Percentiles rank a stretch among this genome's conserved stretches.
Evolutionary conservation across 306 rosid species (phyloP).

Genomic region (Crotalaria pallida): DNA sequence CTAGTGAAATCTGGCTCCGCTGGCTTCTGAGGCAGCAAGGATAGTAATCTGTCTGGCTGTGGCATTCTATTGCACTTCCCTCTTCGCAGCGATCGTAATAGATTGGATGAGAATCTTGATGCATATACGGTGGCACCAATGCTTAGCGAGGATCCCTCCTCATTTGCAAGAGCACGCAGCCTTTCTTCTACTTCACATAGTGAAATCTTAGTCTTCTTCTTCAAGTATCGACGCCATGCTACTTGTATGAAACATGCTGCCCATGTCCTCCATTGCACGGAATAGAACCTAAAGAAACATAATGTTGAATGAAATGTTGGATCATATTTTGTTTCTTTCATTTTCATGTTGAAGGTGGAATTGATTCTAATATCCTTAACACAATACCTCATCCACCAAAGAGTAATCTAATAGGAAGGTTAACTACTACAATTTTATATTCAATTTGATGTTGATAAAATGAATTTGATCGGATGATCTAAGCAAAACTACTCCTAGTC

Average conservation of each 20-base stretch:
- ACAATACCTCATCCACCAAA: background rate
- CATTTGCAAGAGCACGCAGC: constrained; percentile 1
- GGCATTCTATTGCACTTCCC: constrained; percentile 13
- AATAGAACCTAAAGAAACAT: constrained; percentile 30
- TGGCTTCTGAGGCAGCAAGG: constrained; percentile 48
- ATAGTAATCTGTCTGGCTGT: constrained; percentile 11
- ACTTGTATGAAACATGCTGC: constrained; percentile 67
- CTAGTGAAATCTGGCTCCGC: constrained; percentile 54
- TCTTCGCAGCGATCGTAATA: constrained; percentile 14
- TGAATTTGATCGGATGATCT: background rate
- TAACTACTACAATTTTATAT: background rate
- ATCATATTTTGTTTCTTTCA: background rate
- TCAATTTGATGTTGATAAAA: background rate
- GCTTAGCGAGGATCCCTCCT: constrained; percentile 29
- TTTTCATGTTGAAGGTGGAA: background rate
- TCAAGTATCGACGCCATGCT: constrained; percentile 55
- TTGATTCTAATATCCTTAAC: background rate
- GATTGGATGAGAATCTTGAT: constrained; percentile 29
- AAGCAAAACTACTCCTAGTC: background rate
- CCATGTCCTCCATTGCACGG: constrained; percentile 78
- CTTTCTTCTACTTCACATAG: constrained; percentile 40
- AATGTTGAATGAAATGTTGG: background rate
- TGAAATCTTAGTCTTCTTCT: constrained; percentile 40
- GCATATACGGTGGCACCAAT: constrained; percentile 28
- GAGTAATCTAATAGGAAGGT: no score